phyloP scores from a whole-genome alignment of 78 protist species.

The slime mould (Dictyostelium discoideum) region DNA sequence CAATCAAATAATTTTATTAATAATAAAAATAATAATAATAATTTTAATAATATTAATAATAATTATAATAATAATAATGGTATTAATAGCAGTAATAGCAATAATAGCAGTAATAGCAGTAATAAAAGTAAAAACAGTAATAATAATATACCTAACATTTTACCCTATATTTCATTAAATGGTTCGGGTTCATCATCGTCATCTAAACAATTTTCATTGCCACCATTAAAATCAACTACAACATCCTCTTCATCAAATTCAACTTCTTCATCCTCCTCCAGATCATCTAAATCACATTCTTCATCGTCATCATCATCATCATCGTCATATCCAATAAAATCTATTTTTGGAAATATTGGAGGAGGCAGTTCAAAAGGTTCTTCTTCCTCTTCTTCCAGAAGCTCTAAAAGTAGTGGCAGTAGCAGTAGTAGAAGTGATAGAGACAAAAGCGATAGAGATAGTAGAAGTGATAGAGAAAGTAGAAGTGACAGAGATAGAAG shows the following conservation, averaged over 20 bases:
- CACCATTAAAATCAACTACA: neutral
- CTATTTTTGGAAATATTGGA: constrained; percentile 1
- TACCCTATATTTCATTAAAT: neutral
- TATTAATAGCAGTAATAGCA: too few species aligned
- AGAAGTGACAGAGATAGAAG: neutral
- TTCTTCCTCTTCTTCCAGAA: neutral
- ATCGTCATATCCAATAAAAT: neutral
- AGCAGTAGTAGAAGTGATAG: neutral
- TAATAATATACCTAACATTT: neutral
- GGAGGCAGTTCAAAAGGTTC: neutral
- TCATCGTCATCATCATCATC: constrained; percentile 3
- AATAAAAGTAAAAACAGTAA: neutral
- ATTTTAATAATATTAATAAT: neutral
- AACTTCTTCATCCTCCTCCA: neutral
- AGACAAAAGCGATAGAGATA: neutral
- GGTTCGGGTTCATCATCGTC: neutral
- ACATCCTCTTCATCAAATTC: neutral
- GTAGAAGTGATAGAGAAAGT: neutral
- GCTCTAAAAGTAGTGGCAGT: neutral
- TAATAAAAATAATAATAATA: neutral
- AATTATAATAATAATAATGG: neutral
- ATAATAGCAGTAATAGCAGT: neutral
- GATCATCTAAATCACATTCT: neutral
- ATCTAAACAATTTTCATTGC: constrained; percentile 2
- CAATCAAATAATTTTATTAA: neutral